These are phyloP conservation scores for Cicer chorassanicum DNA, from an alignment of 306 rosid species.

Conservation along the genomic window DNA sequence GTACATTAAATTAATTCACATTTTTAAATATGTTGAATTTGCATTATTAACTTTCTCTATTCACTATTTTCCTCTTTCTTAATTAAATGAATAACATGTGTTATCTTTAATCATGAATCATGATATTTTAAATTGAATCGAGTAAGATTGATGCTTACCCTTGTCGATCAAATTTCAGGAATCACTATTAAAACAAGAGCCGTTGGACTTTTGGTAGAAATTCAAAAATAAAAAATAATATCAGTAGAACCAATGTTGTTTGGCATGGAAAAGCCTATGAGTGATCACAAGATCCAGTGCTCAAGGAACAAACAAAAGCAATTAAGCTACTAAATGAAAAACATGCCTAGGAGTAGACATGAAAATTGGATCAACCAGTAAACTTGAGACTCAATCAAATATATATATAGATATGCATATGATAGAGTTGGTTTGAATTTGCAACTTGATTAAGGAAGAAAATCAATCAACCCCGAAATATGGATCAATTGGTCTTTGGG, in stretches of 20 bases:
- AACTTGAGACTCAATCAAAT: background rate
- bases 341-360: no score
- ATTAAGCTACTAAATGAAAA: background rate
- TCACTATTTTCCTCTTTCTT: background rate
- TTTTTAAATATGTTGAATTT: no score
- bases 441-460: background rate
- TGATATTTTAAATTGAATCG: background rate
- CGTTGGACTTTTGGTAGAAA: background rate
- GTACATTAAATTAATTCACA: no score
- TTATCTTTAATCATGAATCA: background rate
- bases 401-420: no score
- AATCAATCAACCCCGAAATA: background rate
- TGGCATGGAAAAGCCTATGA: constrained; percentile 10
- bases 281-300: background rate
- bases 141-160: background rate
- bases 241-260: background rate
- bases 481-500: background rate
- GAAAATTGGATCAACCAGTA: background rate
- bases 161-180: background rate
- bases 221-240: constrained; percentile 1
- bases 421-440: background rate
- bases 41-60: background rate
- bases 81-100: background rate
- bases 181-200: background rate
- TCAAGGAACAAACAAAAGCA: constrained; percentile 14